These are phyloP conservation scores for Pichia sp. DNA, from an alignment of 1,139 yeast genomes.

Conservation along the genomic window DNA sequence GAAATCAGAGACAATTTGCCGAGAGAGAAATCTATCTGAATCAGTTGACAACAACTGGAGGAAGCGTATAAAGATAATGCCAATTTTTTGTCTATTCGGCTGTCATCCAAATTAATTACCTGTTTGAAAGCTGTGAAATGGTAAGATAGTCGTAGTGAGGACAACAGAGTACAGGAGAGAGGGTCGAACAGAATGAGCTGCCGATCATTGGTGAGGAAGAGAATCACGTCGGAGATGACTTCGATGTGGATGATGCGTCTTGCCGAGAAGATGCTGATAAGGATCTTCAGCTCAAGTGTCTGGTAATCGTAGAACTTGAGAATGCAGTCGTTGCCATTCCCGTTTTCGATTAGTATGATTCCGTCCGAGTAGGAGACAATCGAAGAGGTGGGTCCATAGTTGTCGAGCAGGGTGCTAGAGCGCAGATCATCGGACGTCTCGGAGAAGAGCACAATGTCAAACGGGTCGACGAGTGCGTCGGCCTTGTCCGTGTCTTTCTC, in stretches of 20 bases:
- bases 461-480: background rate
- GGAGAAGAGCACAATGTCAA: background rate
- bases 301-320: conserved; percentile 1
- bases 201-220: background rate
- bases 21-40: conserved; percentile 1
- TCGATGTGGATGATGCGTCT: conserved; percentile 1
- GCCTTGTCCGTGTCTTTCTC: background rate
- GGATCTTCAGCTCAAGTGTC: background rate
- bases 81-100: background rate
- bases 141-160: conserved; percentile 2
- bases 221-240: background rate
- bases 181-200: conserved; percentile 5
- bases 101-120: background rate
- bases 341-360: background rate
- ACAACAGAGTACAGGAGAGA: background rate
- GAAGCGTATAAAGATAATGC: background rate
- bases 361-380: conserved; percentile 3
- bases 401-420: background rate
- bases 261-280: background rate
- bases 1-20: background rate
- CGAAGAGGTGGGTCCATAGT: background rate
- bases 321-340: background rate
- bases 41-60: conserved; percentile 12
- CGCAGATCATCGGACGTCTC: background rate
- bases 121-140: conserved; percentile 5